These are phyloP conservation scores for Dillenia suffruticosa DNA, from an alignment of 164 flowering plant species.

Conservation along the genomic window DNA sequence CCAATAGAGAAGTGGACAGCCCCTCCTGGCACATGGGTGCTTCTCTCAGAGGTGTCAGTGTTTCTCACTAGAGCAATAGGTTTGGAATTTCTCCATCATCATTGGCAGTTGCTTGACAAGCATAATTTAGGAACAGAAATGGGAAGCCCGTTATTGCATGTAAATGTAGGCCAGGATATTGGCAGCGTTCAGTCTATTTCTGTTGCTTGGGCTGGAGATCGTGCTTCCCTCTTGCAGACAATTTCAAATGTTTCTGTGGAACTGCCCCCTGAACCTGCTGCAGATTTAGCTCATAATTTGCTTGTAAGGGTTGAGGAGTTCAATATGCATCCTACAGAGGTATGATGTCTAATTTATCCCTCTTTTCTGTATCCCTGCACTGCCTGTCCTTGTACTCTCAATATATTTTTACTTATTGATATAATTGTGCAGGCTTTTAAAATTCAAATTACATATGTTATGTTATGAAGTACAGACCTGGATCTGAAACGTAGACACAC, in stretches of 20 bases:
- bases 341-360: slow-evolving; percentile 14
- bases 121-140: slow-evolving; percentile 18
- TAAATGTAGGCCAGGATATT: slow-evolving; percentile 22
- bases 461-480: too few species aligned
- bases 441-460: too few species aligned
- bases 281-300: slow-evolving; percentile 81
- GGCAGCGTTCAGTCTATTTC: slow-evolving; percentile 35
- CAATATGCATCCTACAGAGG: slow-evolving; percentile 95
- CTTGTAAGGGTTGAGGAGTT: slow-evolving; percentile 73
- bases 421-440: too few species aligned
- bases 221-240: slow-evolving; percentile 83
- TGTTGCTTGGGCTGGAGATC: slow-evolving; percentile 85
- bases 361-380: too few species aligned
- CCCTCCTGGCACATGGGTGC: slow-evolving; percentile 93
- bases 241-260: slow-evolving; percentile 85
- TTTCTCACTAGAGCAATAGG: slow-evolving; percentile 71
- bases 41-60: slow-evolving; percentile 83
- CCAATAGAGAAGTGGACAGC: slow-evolving; percentile 92
- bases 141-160: slow-evolving; percentile 24
- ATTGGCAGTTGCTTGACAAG: slow-evolving; percentile 88
- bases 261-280: slow-evolving; percentile 84
- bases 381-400: too few species aligned
- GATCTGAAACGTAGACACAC: too few species aligned
- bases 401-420: too few species aligned
- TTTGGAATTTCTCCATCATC: slow-evolving; percentile 92